Evolutionary conservation across 208 protist species (phyloP), one percentile per base, ranked within the genome.

Genomic region (Leptomonas seymouri): DNA sequence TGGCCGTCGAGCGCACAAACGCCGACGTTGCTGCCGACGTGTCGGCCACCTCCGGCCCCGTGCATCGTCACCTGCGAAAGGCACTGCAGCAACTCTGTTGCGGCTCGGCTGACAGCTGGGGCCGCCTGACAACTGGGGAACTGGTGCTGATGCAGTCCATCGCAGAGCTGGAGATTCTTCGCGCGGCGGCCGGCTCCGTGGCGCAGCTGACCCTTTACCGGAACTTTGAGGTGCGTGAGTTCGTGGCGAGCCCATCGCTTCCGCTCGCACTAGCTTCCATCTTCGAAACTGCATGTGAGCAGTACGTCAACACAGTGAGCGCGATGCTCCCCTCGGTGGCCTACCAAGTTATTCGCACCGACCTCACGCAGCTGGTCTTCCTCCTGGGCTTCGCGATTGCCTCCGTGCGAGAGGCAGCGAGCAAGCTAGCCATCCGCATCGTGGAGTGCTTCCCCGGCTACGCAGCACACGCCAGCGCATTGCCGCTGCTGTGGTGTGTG

Each of bases 201-300:
- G 82, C 86, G 12, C 85, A 90, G 48, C 73, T 96, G 18, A 84
- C 88, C 21, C 76, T 88, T 16, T 93, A 93, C 71, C 78, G 84
- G 54, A 82, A 90, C 50, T 92, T 91, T 71, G 87, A 96, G 65
- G 76, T 93, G 34, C 76, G 87, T 25, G 91, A 93, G 76, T 93
- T 93, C 71, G 86, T 93, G 23, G 87, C 90, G 20, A 87, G 84
- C 59, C 73, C 74, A 7, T 70, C 82, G 14, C 82, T 93, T n/a
- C 72, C 69, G 51, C 62, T 61, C 1, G 76, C 69, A 21, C 58
- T 93, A 21, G 46, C 58, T 20, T 27, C 81, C 63, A 80, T 87
- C 20, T 80, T 86, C 20, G 21, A 56, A 18, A 72, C 84, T n/a
- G 82, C 80, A n/a, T 87, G 82, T 34, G 65, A 63, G 49, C 60